phyloP scores from a whole-genome alignment of 441 rosid species.

The Daphne laureola region DNA sequence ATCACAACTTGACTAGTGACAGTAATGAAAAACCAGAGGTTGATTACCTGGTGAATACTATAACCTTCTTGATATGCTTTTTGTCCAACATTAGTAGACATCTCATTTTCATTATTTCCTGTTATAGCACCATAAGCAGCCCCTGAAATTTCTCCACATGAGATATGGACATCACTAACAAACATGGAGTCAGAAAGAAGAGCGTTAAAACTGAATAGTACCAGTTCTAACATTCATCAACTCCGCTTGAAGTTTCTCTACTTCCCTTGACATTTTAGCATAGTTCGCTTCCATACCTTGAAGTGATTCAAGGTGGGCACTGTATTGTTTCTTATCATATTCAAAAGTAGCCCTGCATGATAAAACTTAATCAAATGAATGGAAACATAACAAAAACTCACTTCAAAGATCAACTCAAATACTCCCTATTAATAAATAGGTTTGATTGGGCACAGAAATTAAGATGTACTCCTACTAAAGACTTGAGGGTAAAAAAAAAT shows the following conservation, averaged over 20 bases:
- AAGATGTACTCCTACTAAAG: too few relatives aligned
- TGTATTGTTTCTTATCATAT: constrained; percentile 78
- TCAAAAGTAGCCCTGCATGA: constrained; percentile 75
- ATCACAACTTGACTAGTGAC: neutral
- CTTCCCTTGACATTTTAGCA: constrained; percentile 78
- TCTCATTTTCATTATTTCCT: constrained; percentile 45
- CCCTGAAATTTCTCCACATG: constrained; percentile 31
- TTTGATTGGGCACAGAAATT: too few relatives aligned
- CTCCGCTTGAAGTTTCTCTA: constrained; percentile 80
- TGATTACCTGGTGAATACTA: constrained; percentile 52
- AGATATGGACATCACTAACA: constrained; percentile 5
- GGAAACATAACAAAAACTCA: neutral
- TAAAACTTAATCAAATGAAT: constrained; percentile 7
- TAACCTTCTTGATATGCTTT: constrained; percentile 50
- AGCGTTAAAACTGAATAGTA: constrained; percentile 14
- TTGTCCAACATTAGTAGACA: constrained; percentile 41
- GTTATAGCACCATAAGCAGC: constrained; percentile 45
- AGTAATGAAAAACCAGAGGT: constrained; percentile 13
- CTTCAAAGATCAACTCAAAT: too few relatives aligned
- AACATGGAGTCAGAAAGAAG: neutral
- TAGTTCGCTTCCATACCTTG: constrained; percentile 91
- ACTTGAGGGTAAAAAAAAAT: too few relatives aligned
- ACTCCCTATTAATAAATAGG: too few relatives aligned
- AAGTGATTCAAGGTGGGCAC: constrained; percentile 88
- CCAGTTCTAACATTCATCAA: constrained; percentile 56